phyloP scores from a whole-genome alignment of 192 early-diverging fungal species.

The Ambispora gerdemannii region DNA sequence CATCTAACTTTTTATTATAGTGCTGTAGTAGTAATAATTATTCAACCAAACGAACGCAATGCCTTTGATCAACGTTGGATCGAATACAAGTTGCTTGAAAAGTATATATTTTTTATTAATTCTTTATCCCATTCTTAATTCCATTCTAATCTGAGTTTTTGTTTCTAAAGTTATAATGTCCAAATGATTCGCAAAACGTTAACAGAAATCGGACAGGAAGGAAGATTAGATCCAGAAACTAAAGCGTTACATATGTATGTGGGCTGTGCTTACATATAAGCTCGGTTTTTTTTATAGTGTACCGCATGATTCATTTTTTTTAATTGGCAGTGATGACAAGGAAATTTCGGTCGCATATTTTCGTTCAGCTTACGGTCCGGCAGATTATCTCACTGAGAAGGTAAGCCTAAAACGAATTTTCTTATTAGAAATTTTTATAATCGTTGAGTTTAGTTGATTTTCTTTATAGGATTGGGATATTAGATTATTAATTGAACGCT shows the following conservation, averaged over 20 bases:
- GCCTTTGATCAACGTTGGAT: constrained; percentile 90
- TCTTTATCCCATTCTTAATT: constrained; percentile 10
- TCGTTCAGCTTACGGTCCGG: constrained; percentile 87
- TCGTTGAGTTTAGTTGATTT: background rate
- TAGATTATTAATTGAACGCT: constrained; percentile 78
- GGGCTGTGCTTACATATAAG: background rate
- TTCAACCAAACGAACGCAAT: constrained; percentile 91
- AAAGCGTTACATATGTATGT: constrained; percentile 67
- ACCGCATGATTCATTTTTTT: background rate
- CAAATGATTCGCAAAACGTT: constrained; percentile 62
- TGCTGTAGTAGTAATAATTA: constrained; percentile 81
- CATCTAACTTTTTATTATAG: constrained; percentile 33
- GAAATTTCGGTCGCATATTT: constrained; percentile 89
- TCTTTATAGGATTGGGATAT: constrained; percentile 82
- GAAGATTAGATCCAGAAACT: constrained; percentile 53
- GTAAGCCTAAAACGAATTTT: constrained; percentile 31
- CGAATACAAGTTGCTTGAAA: constrained; percentile 69
- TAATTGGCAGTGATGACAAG: constrained; percentile 51
- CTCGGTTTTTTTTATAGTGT: background rate
- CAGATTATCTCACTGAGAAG: constrained; percentile 76
- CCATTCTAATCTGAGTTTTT: background rate
- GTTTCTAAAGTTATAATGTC: constrained; percentile 51
- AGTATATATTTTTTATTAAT: constrained; percentile 40
- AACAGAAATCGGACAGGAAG: constrained; percentile 65
- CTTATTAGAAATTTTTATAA: background rate